These are phyloP conservation scores for Crithidia acanthocephali DNA, from an alignment of 208 protist genomes.

Conservation along the genomic window DNA sequence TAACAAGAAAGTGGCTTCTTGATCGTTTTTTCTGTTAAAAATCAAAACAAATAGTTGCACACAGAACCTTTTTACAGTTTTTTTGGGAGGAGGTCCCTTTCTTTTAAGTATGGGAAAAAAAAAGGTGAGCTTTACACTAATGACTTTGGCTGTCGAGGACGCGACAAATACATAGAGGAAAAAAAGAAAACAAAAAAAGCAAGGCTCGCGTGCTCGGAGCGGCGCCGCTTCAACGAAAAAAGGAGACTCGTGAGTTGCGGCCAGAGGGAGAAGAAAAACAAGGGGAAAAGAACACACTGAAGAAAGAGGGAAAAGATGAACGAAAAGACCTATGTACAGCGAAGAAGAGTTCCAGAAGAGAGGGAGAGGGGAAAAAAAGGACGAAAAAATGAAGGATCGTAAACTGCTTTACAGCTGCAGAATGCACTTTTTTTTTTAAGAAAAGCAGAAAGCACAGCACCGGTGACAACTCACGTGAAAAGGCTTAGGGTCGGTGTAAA, in stretches of 20 bases:
- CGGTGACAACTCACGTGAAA: no score
- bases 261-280: background rate
- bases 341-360: background rate
- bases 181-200: no score
- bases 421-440: background rate
- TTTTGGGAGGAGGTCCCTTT: no score
- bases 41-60: no score
- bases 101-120: background rate
- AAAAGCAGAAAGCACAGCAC: no score
- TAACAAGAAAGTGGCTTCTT: no score
- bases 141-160: no score
- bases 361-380: background rate
- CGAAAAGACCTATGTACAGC: background rate
- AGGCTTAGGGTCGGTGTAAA: no score
- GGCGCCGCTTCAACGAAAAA: background rate
- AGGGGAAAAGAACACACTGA: background rate
- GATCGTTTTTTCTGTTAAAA: no score
- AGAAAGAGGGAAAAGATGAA: slow-evolving; percentile 1
- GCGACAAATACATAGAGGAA: no score
- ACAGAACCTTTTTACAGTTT: no score
- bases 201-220: background rate
- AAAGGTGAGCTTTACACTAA: background rate
- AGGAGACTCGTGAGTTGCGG: background rate
- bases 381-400: background rate
- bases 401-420: background rate